These are phyloP conservation scores for Chloranthus sessilifolius DNA, from an alignment of 164 flowering plant genomes.

Conservation along the genomic window DNA sequence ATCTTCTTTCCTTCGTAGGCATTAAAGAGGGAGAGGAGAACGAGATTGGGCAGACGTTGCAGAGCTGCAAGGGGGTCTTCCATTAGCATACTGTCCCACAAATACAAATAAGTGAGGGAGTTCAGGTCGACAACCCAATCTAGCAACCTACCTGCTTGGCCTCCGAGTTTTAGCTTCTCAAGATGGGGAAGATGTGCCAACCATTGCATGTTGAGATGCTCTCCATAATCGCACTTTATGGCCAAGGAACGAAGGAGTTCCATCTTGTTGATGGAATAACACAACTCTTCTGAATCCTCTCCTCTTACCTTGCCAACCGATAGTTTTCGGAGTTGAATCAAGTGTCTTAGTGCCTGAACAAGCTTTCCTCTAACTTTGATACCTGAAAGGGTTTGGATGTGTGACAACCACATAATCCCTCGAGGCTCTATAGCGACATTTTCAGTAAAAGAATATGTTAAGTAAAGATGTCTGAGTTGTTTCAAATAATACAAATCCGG, in stretches of 20 bases:
- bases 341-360: background rate
- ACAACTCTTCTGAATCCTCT: background rate
- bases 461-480: too few species aligned
- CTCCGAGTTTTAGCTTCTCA: background rate
- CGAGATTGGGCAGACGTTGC: background rate
- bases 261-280: background rate
- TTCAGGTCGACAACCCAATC: background rate
- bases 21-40: constrained; percentile 2
- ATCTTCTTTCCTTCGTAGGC: constrained; percentile 2
- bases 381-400: too few species aligned
- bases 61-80: constrained; percentile 2
- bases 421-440: too few species aligned
- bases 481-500: too few species aligned
- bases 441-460: too few species aligned
- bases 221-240: background rate
- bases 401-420: too few species aligned
- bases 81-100: background rate
- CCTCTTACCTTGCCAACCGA: constrained; percentile 3
- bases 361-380: too few species aligned
- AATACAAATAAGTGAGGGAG: constrained; percentile 3
- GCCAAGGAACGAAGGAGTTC: background rate
- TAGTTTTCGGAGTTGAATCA: background rate
- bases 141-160: background rate
- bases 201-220: background rate
- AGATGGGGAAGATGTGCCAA: background rate